Conservation (phyloP, 345 rosid species). For the Theobroma cacao region DNA sequence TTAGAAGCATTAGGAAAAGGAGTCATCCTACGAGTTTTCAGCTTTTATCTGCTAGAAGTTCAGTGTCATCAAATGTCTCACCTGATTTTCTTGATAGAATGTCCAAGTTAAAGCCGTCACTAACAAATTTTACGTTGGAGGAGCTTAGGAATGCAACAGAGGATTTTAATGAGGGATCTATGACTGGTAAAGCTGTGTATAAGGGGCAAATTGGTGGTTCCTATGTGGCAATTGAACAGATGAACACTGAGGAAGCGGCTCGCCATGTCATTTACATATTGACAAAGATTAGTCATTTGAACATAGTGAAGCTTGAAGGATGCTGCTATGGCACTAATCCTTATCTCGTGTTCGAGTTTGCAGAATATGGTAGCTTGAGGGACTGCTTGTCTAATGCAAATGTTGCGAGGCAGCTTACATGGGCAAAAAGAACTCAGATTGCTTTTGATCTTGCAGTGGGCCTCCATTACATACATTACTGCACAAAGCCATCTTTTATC, state of each 20-base stretch:
- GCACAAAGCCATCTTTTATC: conserved; percentile 28
- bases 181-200: conserved; percentile 22
- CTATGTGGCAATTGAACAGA: conserved; percentile 19
- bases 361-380: conserved; percentile 34
- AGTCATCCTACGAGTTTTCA: conserved; percentile 20
- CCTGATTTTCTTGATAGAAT: conserved; percentile 30
- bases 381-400: conserved; percentile 24
- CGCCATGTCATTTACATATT: conserved; percentile 28
- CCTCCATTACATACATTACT: conserved; percentile 35
- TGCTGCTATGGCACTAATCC: conserved; percentile 24
- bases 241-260: conserved; percentile 26
- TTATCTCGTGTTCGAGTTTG: conserved; percentile 29
- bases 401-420: conserved; percentile 28
- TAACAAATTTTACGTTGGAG: conserved; percentile 31
- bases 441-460: conserved; percentile 38
- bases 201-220: conserved; percentile 26
- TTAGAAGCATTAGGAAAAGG: background rate
- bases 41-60: conserved; percentile 17
- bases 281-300: conserved; percentile 30
- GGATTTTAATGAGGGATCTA: conserved; percentile 23
- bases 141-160: conserved; percentile 34
- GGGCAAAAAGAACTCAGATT: conserved; percentile 34
- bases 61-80: conserved; percentile 22
- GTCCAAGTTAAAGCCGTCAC: conserved; percentile 30
- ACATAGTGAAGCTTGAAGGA: conserved; percentile 30